A percentile compares a stretch with the other conserved stretches of the same genome.
These are phyloP conservation scores for Phytophthora lateralis DNA, from an alignment of 352 stramenopile species.

Conservation along the genomic window DNA sequence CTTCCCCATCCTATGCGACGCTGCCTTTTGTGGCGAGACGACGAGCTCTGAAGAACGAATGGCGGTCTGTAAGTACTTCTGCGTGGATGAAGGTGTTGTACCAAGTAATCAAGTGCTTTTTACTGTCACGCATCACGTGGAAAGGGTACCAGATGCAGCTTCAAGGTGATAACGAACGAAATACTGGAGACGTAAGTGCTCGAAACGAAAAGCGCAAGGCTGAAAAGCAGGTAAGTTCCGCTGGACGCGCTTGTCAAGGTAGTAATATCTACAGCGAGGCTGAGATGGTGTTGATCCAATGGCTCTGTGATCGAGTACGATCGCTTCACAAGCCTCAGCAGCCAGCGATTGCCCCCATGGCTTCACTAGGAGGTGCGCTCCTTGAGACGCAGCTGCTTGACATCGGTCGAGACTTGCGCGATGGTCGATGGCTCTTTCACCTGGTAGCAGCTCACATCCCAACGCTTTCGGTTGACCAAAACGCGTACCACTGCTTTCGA, in stretches of 20 bases:
- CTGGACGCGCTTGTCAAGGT: conserved; percentile 45
- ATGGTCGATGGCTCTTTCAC: conserved; percentile 86
- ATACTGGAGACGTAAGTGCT: conserved; percentile 9
- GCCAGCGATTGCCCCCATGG: background rate
- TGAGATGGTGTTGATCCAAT: conserved; percentile 92
- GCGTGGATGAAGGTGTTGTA: conserved; percentile 91
- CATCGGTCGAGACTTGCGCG: conserved; percentile 61
- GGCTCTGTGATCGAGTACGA: conserved; percentile 82
- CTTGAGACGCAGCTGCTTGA: conserved; percentile 56
- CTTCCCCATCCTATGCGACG: conserved; percentile 33
- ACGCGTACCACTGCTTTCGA: conserved; percentile 76
- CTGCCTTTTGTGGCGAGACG: conserved; percentile 67
- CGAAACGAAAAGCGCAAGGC: conserved; percentile 21
- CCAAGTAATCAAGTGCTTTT: conserved; percentile 93
- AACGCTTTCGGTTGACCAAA: conserved; percentile 64
- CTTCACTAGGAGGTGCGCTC: conserved; percentile 3
- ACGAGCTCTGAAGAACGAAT: conserved; percentile 62
- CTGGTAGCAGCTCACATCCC: conserved; percentile 89
- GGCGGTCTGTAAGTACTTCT: conserved; percentile 42
- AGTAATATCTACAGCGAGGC: conserved; percentile 93
- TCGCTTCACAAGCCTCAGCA: conserved; percentile 11
- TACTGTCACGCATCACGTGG: conserved; percentile 89
- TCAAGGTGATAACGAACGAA: conserved; percentile 3
- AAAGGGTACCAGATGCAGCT: conserved; percentile 72
- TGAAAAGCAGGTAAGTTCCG: conserved; percentile 8